A percentile compares a stretch with the other conserved stretches of the same genome.
Evolutionary conservation across 495 filamentous ascomycete species (phyloP).

Genomic region (Penicillium samsonianum): DNA sequence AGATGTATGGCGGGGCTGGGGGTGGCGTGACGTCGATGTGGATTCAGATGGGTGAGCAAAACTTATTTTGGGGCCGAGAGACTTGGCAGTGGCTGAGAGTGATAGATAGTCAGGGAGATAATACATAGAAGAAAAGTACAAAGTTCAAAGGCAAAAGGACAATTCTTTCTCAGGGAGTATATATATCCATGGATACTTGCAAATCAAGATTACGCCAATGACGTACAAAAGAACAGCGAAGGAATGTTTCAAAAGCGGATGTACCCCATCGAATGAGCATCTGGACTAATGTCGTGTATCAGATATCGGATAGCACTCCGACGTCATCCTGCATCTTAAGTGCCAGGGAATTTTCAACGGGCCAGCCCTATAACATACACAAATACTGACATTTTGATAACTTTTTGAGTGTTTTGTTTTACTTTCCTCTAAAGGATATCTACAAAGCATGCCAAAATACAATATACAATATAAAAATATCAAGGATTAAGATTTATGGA

Average conservation of each 20-base stretch:
- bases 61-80: slow-evolving; percentile 9
- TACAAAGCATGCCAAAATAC: background rate
- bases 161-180: background rate
- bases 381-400: background rate
- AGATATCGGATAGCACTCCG: background rate
- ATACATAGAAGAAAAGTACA: background rate
- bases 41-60: slow-evolving; percentile 10
- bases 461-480: background rate
- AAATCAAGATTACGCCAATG: background rate
- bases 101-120: background rate
- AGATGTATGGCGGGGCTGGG: slow-evolving; percentile 24
- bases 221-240: background rate
- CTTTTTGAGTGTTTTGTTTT: background rate
- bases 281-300: background rate
- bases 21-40: slow-evolving; percentile 33
- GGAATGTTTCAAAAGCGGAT: background rate
- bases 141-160: background rate
- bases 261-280: slow-evolving; percentile 11
- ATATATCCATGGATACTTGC: slow-evolving; percentile 3
- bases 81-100: slow-evolving; percentile 23
- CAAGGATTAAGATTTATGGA: background rate
- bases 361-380: slow-evolving; percentile 16
- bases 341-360: slow-evolving; percentile 15
- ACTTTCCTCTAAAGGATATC: background rate
- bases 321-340: slow-evolving; percentile 28